phyloP scores from a whole-genome alignment of 441 rosid species.

The Iberis amara region DNA sequence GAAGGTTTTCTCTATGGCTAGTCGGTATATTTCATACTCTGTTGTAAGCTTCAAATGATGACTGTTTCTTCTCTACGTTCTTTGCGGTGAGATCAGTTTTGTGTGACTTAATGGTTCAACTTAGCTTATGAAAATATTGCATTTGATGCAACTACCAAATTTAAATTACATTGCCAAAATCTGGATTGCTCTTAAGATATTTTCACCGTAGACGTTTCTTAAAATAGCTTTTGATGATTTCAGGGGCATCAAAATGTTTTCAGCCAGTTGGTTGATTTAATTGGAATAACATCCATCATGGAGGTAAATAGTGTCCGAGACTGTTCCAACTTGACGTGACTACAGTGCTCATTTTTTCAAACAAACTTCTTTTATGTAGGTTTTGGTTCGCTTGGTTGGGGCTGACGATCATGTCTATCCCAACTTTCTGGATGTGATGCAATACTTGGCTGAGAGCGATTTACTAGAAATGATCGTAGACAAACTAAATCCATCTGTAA shows the following conservation, averaged over 20 bases:
- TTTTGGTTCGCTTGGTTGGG: constrained; percentile 88
- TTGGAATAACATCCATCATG: constrained; percentile 96
- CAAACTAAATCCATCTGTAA: constrained; percentile 79
- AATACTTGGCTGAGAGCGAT: constrained; percentile 87
- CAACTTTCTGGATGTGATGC: constrained; percentile 92
- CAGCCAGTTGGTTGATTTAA: constrained; percentile 75
- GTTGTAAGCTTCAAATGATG: not conserved
- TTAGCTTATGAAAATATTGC: not conserved
- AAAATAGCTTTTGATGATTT: constrained; percentile 17
- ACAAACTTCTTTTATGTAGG: constrained; percentile 42
- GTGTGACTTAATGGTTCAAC: not conserved
- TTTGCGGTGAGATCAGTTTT: constrained; percentile 4
- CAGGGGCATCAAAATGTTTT: constrained; percentile 85
- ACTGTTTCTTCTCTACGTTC: not conserved
- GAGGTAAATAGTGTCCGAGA: constrained; percentile 48
- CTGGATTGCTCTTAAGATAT: constrained; percentile 19
- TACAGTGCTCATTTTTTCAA: constrained; percentile 11
- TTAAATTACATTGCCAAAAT: not conserved
- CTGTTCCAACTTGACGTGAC: not conserved
- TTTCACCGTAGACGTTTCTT: not conserved
- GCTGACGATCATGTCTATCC: constrained; percentile 96
- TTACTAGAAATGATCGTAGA: constrained; percentile 92
- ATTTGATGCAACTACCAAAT: not conserved
- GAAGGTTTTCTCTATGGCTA: constrained; percentile 11
- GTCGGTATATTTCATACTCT: not conserved